phyloP scores from a whole-genome alignment of 2,329 filamentous ascomycete genomes.

The Sarocladiaceae sp. region DNA sequence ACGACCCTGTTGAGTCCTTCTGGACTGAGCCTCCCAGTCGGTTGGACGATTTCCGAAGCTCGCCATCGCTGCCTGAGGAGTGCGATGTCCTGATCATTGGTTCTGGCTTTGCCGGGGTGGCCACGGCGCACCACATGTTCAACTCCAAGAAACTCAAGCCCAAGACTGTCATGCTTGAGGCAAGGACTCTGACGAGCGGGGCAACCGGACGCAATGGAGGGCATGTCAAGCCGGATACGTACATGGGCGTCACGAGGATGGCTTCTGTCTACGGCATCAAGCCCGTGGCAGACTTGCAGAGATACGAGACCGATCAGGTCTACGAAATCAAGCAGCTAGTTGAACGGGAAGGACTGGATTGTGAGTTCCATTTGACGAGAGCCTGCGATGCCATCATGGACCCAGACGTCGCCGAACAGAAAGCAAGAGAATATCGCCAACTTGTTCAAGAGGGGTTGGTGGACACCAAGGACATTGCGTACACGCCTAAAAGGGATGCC shows the following conservation, averaged over 20 bases:
- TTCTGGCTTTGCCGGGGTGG: too few relatives aligned
- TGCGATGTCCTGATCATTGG: too few relatives aligned
- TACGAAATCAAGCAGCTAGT: slow-evolving; percentile 28
- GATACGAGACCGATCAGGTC: slow-evolving; percentile 18
- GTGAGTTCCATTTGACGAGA: slow-evolving; percentile 38
- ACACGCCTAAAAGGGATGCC: slow-evolving; percentile 25
- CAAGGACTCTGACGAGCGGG: too few relatives aligned
- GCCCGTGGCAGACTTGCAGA: slow-evolving; percentile 18
- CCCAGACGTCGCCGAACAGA: slow-evolving; percentile 14
- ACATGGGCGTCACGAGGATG: slow-evolving; percentile 16
- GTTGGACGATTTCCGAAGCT: too few relatives aligned
- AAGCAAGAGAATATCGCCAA: slow-evolving; percentile 24
- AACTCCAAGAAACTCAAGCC: too few relatives aligned
- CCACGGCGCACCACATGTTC: too few relatives aligned
- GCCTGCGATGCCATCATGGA: slow-evolving; percentile 33
- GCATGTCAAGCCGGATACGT: slow-evolving; percentile 18
- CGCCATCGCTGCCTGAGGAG: too few relatives aligned
- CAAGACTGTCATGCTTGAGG: too few relatives aligned
- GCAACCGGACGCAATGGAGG: too few relatives aligned
- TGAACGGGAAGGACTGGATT: slow-evolving; percentile 34
- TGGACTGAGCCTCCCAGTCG: too few relatives aligned
- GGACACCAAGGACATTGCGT: slow-evolving; percentile 17
- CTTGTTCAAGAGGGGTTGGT: slow-evolving; percentile 23
- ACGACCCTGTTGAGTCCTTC: too few relatives aligned
- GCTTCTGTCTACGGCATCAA: slow-evolving; percentile 16